Evolutionary conservation across 2,329 filamentous ascomycete genomes (phyloP).

Genomic region (Colletotrichum sp.): DNA sequence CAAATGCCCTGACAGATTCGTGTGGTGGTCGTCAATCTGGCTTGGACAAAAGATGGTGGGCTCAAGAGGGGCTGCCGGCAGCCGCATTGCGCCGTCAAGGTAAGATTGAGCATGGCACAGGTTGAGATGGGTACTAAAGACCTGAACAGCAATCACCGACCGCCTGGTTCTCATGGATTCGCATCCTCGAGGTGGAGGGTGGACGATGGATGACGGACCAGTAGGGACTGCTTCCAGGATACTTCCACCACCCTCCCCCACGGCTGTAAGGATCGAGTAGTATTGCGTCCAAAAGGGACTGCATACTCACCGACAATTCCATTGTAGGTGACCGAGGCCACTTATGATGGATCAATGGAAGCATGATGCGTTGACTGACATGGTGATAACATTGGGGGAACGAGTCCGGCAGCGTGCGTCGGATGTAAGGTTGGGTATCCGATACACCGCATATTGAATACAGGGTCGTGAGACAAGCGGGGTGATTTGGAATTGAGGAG

Average conservation of each 20-base stretch:
- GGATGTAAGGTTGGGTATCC: background rate
- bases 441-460: background rate
- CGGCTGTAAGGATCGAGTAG: background rate
- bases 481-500: background rate
- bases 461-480: background rate
- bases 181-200: background rate
- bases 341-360: background rate
- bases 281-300: background rate
- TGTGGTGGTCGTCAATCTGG: background rate
- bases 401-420: background rate
- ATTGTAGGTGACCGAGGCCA: background rate
- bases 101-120: background rate
- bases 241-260: background rate
- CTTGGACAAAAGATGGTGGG: background rate
- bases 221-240: background rate
- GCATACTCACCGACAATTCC: conserved; percentile 11
- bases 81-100: background rate
- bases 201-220: background rate
- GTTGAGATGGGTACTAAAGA: background rate
- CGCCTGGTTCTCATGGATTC: background rate
- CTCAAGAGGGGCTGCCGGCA: background rate
- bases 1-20: background rate
- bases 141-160: background rate
- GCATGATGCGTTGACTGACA: background rate
- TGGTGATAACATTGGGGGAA: background rate